phyloP scores from a whole-genome alignment of 805 yeast species.

The Nakazawaea peltata region DNA sequence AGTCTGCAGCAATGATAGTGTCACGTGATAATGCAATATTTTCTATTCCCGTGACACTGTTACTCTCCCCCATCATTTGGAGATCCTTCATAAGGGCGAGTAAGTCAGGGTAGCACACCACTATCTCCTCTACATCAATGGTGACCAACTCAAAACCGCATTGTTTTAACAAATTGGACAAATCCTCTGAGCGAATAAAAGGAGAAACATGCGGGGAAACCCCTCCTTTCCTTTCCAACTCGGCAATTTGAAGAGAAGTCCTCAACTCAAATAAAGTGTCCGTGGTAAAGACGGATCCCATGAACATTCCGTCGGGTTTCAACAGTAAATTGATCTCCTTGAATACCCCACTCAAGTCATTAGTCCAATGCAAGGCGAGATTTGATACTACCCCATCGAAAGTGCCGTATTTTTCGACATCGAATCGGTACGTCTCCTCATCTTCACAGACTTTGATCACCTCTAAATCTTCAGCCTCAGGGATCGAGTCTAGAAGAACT shows the following conservation, averaged over 20 bases:
- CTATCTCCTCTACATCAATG: conserved; percentile 75
- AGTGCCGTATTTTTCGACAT: conserved; percentile 26
- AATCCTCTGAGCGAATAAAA: conserved; percentile 67
- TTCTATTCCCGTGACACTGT: conserved; percentile 40
- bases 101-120: conserved; percentile 71
- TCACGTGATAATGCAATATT: conserved; percentile 44
- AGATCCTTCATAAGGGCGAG: conserved; percentile 61
- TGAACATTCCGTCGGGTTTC: conserved; percentile 74
- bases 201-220: conserved; percentile 79
- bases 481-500: conserved; percentile 18
- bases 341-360: conserved; percentile 67
- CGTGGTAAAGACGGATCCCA: conserved; percentile 78
- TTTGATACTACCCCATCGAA: conserved; percentile 72
- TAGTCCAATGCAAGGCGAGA: conserved; percentile 76
- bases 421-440: conserved; percentile 48
- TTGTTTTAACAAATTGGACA: conserved; percentile 62
- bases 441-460: conserved; percentile 49
- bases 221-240: conserved; percentile 71
- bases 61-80: conserved; percentile 80
- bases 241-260: conserved; percentile 75
- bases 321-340: conserved; percentile 47
- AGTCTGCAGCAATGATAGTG: conserved; percentile 65
- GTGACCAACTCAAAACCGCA: conserved; percentile 79
- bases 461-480: no score
- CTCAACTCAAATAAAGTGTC: conserved; percentile 81